Evolutionary conservation across 1,284 basidiomycete genomes (phyloP), one percentile per base, ranked within the genome.

Genomic region (Cutaneotrichosporon curvatum): DNA sequence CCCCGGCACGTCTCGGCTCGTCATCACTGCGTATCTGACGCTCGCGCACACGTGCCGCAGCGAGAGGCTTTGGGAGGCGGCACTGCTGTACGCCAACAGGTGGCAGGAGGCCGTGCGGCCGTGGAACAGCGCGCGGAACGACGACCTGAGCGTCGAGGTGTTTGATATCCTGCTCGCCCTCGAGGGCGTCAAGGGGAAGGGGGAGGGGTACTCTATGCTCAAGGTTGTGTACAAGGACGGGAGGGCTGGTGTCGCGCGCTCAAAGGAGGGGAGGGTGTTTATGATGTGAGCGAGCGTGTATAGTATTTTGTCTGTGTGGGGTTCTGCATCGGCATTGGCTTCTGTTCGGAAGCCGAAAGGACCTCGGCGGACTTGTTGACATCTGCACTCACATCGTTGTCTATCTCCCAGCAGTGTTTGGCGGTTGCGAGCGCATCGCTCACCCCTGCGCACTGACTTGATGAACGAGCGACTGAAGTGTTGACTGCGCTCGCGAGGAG

Each of bases 151-250:
- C 25, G 25, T 28, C 25, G 25, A 28, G 25, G 25, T 28, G 25
- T 42, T 28, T 20, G 30, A 30, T 4, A 40, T 47, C 10, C 35
- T 47, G 14, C 20, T 47, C 8, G 46, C 40, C 7, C 18, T 47
- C 3, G 46, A 47, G 35, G 40, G 39, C 4, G 15, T 47, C 21
- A 47, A 47, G 22, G 32, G n/a, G 10, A n/a, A 11, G n/a, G 40
- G 46, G 1, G 46, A 38, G 14, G 30, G 20, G 8, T 11, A 32
- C n/a, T 18, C 15, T 16, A 23, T 16, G 8, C 35, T 46, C 10
- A 4, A 32, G 2, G 38, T 46, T 2, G 16, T 30, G 19, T 46
- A 40, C 28, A 44, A 20, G 12, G 40, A 33, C 10, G 31, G 32
- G 18, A 19, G 21, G 12, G 15, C 41, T 10, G 20, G 15, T 4